Conservation (phyloP, 1,284 basidiomycete genomes). For the Trametes hirsuta region DNA sequence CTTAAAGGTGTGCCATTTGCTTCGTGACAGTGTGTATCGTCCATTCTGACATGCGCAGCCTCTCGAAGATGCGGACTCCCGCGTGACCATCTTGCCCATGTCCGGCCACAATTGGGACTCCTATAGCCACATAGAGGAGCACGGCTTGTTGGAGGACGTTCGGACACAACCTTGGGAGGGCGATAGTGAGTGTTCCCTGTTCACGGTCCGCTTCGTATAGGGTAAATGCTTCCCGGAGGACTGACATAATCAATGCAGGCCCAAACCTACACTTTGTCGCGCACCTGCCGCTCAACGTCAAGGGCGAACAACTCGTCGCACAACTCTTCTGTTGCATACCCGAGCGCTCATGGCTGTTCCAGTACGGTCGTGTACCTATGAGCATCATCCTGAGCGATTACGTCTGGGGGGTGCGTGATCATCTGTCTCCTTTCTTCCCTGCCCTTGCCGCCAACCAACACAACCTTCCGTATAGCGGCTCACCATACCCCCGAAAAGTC, state of each 20-base stretch:
- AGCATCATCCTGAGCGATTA: constrained; percentile 66
- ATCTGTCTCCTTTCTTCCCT: background rate
- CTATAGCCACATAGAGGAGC: constrained; percentile 54
- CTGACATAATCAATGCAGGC: background rate
- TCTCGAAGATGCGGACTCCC: constrained; percentile 61
- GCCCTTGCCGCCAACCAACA: too few species aligned
- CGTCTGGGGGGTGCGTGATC: constrained; percentile 64
- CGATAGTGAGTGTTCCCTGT: constrained; percentile 38
- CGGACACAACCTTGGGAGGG: constrained; percentile 46
- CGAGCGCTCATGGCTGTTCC: constrained; percentile 77
- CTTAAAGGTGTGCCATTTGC: constrained; percentile 50
- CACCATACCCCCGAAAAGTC: constrained; percentile 33
- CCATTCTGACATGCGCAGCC: constrained; percentile 40
- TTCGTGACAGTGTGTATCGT: constrained; percentile 1
- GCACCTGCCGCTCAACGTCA: constrained; percentile 66
- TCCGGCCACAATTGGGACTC: constrained; percentile 60
- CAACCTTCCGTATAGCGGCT: constrained; percentile 35
- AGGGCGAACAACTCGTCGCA: constrained; percentile 80
- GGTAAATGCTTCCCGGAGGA: background rate
- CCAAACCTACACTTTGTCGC: constrained; percentile 76
- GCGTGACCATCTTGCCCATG: constrained; percentile 56
- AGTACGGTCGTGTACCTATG: constrained; percentile 80
- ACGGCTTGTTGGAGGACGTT: constrained; percentile 58
- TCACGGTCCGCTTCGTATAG: background rate
- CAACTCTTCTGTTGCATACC: constrained; percentile 78